A percentile compares a stretch with the other conserved stretches of the same genome.
These are phyloP conservation scores for Pseudonitzschia multiseries DNA, from an alignment of 108 stramenopile species.

Conservation along the genomic window DNA sequence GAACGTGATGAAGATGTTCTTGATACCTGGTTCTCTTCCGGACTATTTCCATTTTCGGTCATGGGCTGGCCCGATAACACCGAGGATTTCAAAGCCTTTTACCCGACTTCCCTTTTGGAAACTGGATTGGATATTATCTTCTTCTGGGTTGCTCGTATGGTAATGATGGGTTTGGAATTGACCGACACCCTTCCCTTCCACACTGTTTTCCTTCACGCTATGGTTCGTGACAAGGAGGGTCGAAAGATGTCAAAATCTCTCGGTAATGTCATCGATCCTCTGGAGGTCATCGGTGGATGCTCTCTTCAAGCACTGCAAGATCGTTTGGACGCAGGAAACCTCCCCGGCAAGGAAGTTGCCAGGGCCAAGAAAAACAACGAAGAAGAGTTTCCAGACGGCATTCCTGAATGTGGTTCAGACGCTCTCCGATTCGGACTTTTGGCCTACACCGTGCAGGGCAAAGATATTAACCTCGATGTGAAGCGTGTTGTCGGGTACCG, in stretches of 20 bases:
- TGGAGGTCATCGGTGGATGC: constrained; percentile 97
- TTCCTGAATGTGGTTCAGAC: constrained; percentile 98
- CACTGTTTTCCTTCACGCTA: constrained; percentile 98
- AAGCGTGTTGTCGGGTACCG: constrained; percentile 97
- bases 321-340: constrained; percentile 92
- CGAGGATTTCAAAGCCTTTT: constrained; percentile 96
- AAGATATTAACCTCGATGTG: constrained; percentile 99
- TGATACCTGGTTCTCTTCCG: constrained; percentile 99
- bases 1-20: constrained; percentile 97
- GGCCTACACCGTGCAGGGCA: constrained; percentile 96
- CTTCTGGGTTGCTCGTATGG: constrained; percentile 99
- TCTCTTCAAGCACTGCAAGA: constrained; percentile 77
- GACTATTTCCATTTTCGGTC: constrained; percentile 98
- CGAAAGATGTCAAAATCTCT: constrained; percentile 99
- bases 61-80: constrained; percentile 98
- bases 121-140: constrained; percentile 99
- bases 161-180: constrained; percentile 99
- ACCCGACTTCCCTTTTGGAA: constrained; percentile 98
- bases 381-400: constrained; percentile 95
- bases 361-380: constrained; percentile 94
- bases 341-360: constrained; percentile 93
- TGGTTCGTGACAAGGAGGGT: constrained; percentile 99
- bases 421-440: constrained; percentile 97
- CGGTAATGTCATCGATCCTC: constrained; percentile 98
- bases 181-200: constrained; percentile 94